Base-by-base conservation (phyloP, 2,329 filamentous ascomycete species). In the Aspergillus sp. region DNA sequence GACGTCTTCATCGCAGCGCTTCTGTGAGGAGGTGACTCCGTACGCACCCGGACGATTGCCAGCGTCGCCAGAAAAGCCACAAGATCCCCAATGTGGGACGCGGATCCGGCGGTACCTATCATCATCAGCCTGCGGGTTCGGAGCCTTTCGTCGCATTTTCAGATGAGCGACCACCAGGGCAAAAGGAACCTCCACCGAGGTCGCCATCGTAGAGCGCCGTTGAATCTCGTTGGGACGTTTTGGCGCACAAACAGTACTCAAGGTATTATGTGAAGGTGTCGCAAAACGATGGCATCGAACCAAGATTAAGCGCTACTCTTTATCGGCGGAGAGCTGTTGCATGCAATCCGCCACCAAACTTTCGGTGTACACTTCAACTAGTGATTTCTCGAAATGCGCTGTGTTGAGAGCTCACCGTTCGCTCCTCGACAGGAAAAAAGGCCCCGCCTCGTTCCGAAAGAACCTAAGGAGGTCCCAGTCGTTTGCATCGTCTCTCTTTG, bases 41-140 rank as follows among this genome's bases (percentile, higher is more conserved):
- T 63, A 62, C 57, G 45, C 64, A 61, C 62, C 63, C 62, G 64
- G 55, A 52, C 56, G 45, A 56, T 7, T 56, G 50, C 59, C 59
- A 61, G 47, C 50, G 51, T 61, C 64, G 62, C 62, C 59, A 59
- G 62, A 64, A 68, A 68, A 65, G 65, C 65, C 64, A 66, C 51
- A 59, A 52, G 55, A 54, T 51, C 55, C 56, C 58, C 53, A 61
- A 56, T 65, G 65, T 68, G 66, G 66, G 66, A 66, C 66, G 62
- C 66, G 67, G 68, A 69, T 67, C 64, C 62, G 67, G 68, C 68
- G 68, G 68, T 70, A 64, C 64, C 66, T 65, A 69, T 64, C 61
- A 68, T 64, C 58, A 68, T 64, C 57, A 61, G 58, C 48, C 60
- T 56, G 58, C 62, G 62, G 57, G 59, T 57, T 59, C 59, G 55